Evolutionary conservation across 768 basidiomycete species (phyloP).

Genomic region (Leccinum variicolor): DNA sequence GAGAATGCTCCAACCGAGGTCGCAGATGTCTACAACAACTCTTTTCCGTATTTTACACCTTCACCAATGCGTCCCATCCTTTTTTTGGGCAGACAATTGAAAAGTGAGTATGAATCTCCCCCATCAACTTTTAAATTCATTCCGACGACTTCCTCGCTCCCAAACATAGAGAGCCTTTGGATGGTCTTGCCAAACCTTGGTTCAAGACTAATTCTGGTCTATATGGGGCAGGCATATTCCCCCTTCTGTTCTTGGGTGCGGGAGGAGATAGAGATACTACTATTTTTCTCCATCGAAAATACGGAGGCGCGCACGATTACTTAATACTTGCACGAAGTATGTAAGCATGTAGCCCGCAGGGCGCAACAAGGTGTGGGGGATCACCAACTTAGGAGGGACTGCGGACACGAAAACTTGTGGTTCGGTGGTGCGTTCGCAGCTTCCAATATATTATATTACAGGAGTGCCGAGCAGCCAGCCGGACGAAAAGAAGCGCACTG

Average conservation of each 20-base stretch:
- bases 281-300: conserved; percentile 31
- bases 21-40: conserved; percentile 16
- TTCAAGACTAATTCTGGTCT: conserved; percentile 37
- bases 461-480: too few species aligned
- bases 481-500: too few species aligned
- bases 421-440: conserved; percentile 22
- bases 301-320: conserved; percentile 39
- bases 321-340: conserved; percentile 35
- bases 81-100: conserved; percentile 20
- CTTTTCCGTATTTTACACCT: conserved; percentile 17
- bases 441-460: not conserved
- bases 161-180: conserved; percentile 30
- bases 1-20: conserved; percentile 20
- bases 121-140: too few species aligned
- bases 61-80: conserved; percentile 17
- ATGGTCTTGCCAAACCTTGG: conserved; percentile 36
- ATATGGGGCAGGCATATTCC: conserved; percentile 32
- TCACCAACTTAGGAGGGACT: conserved; percentile 45
- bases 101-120: conserved; percentile 14
- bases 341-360: conserved; percentile 38
- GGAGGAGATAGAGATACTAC: conserved; percentile 42
- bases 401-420: conserved; percentile 36
- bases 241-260: conserved; percentile 22
- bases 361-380: conserved; percentile 55
- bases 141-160: not conserved